phyloP scores from a whole-genome alignment of 1,284 basidiomycete species.

The Trametes pubescens region DNA sequence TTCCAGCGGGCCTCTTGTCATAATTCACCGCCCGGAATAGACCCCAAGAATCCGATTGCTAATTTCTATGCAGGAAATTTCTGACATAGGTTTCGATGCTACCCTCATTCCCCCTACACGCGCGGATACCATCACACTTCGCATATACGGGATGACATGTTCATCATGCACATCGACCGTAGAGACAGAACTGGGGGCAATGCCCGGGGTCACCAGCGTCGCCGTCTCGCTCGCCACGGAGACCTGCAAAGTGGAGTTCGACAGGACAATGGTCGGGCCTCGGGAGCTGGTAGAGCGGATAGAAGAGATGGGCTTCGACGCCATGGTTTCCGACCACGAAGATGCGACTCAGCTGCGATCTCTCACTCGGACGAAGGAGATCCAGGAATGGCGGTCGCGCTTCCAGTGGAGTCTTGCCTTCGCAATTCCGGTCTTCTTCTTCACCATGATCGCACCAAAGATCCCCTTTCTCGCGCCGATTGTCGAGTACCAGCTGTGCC shows the following conservation, averaged over 20 bases:
- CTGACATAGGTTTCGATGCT: conserved; percentile 93
- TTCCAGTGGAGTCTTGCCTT: conserved; percentile 83
- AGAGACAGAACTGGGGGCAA: conserved; percentile 70
- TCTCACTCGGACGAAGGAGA: conserved; percentile 91
- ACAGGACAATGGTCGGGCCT: conserved; percentile 77
- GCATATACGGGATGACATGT: conserved; percentile 93
- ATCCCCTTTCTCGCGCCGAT: conserved; percentile 66
- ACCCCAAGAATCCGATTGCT: neutral
- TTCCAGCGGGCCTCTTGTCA: neutral
- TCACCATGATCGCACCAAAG: conserved; percentile 89
- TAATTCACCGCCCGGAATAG: neutral
- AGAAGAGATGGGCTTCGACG: conserved; percentile 91
- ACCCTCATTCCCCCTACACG: conserved; percentile 70
- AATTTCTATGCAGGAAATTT: conserved; percentile 72
- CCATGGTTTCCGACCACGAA: conserved; percentile 83
- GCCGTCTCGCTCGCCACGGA: conserved; percentile 79
- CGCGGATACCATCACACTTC: conserved; percentile 74
- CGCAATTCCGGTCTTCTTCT: conserved; percentile 92
- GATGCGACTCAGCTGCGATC: conserved; percentile 91
- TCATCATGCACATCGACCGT: conserved; percentile 84
- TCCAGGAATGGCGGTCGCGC: conserved; percentile 88
- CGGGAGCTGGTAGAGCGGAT: conserved; percentile 89
- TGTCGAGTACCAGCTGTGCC: conserved; percentile 58
- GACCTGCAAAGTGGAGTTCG: conserved; percentile 81
- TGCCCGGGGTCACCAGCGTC: conserved; percentile 82